A percentile compares a stretch with the other conserved stretches of the same genome.
These are phyloP conservation scores for Nemania diffusa DNA, from an alignment of 2,329 filamentous ascomycete species.

Conservation along the genomic window DNA sequence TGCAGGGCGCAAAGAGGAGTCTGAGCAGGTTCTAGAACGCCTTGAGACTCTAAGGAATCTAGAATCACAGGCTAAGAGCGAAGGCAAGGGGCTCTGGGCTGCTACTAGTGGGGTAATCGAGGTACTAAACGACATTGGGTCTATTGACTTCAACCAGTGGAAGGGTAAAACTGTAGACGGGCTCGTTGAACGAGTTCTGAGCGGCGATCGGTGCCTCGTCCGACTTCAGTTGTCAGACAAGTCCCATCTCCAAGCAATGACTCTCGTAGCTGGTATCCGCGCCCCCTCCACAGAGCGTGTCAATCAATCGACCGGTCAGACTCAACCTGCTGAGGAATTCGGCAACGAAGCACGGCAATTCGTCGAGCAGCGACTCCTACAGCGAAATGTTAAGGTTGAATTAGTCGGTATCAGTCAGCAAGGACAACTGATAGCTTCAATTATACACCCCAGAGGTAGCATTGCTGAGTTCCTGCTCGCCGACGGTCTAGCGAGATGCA, in stretches of 20 bases:
- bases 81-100: constrained; percentile 84
- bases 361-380: constrained; percentile 85
- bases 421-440: constrained; percentile 86
- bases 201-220: constrained; percentile 88
- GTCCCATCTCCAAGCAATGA: constrained; percentile 89
- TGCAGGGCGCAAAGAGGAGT: constrained; percentile 89
- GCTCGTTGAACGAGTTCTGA: constrained; percentile 90
- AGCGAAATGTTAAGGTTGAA: constrained; percentile 84
- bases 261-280: constrained; percentile 88
- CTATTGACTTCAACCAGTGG: constrained; percentile 82
- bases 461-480: constrained; percentile 92
- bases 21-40: constrained; percentile 75
- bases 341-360: constrained; percentile 90
- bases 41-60: constrained; percentile 81
- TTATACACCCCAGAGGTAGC: constrained; percentile 90
- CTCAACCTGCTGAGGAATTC: constrained; percentile 86
- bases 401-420: constrained; percentile 90
- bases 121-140: constrained; percentile 81
- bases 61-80: constrained; percentile 80
- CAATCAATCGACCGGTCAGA: constrained; percentile 75
- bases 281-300: constrained; percentile 89
- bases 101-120: constrained; percentile 74
- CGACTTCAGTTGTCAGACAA: constrained; percentile 82
- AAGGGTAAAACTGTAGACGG: constrained; percentile 87
- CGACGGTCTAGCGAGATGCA: constrained; percentile 89